Evolutionary conservation across 1,284 basidiomycete genomes (phyloP).

Genomic region (Moesziomyces aphidis): DNA sequence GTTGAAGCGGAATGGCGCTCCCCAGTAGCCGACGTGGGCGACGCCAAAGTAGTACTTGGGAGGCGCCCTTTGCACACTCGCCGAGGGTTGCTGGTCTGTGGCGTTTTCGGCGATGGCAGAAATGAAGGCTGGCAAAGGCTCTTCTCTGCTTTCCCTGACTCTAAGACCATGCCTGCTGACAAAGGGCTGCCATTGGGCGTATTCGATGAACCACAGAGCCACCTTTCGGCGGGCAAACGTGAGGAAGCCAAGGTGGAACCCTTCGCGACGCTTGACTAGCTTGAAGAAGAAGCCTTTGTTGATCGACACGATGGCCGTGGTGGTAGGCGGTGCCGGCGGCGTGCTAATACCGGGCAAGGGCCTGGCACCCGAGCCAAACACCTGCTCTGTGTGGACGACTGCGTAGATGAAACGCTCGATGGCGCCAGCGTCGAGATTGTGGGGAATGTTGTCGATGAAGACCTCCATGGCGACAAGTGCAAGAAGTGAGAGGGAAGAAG

Average conservation of each 20-base stretch:
- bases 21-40: constrained; percentile 18
- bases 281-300: constrained; percentile 35
- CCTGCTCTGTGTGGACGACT: constrained; percentile 5
- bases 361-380: neutral
- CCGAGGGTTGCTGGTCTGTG: constrained; percentile 13
- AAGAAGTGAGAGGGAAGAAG: neutral
- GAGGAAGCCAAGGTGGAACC: constrained; percentile 10
- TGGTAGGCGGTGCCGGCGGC: neutral
- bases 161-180: constrained; percentile 2
- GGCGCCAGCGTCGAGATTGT: neutral
- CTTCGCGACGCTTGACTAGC: neutral
- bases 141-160: neutral
- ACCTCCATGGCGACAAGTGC: constrained; percentile 18
- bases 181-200: constrained; percentile 10
- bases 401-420: constrained; percentile 33
- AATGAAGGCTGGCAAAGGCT: constrained; percentile 12
- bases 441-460: constrained; percentile 6
- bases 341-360: neutral
- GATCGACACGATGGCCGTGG: constrained; percentile 1
- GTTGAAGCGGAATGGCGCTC: constrained; percentile 4
- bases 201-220: constrained; percentile 19
- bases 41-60: constrained; percentile 1
- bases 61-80: constrained; percentile 2
- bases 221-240: constrained; percentile 15
- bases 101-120: constrained; percentile 25